Evolutionary conservation across 1,284 basidiomycete genomes (phyloP).

Genomic region (Trametes hirsuta): DNA sequence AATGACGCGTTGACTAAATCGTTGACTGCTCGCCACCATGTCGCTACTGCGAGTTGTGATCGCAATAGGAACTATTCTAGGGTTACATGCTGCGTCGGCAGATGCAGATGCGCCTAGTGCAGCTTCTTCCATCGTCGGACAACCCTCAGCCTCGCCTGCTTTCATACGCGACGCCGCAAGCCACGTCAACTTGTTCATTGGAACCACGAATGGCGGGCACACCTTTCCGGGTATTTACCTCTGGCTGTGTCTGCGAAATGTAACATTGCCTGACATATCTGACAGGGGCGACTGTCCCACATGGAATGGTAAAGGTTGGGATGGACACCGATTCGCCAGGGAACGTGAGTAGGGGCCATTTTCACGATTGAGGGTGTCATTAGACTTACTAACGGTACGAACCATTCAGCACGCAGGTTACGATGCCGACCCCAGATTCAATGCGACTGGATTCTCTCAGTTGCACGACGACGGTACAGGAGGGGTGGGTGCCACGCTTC

Average conservation of each 20-base stretch:
- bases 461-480: slow-evolving; percentile 66
- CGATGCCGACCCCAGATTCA: slow-evolving; percentile 47
- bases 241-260: background rate
- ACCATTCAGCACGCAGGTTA: slow-evolving; percentile 59
- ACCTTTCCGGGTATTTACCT: slow-evolving; percentile 56
- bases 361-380: background rate
- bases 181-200: slow-evolving; percentile 59
- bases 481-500: slow-evolving; percentile 42
- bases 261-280: background rate
- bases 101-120: slow-evolving; percentile 1
- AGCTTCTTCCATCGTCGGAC: background rate
- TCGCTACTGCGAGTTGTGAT: slow-evolving; percentile 3
- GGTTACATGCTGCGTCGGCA: background rate
- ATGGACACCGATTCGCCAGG: slow-evolving; percentile 68
- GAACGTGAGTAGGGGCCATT: slow-evolving; percentile 45
- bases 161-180: slow-evolving; percentile 33
- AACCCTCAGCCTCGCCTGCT: background rate
- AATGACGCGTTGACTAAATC: background rate
- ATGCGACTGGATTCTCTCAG: slow-evolving; percentile 64
- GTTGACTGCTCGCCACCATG: slow-evolving; percentile 1
- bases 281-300: slow-evolving; percentile 62
- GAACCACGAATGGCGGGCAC: slow-evolving; percentile 61
- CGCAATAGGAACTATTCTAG: background rate
- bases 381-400: background rate
- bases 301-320: slow-evolving; percentile 67